phyloP scores from a whole-genome alignment of 805 yeast genomes.

The Zygosaccharomyces siamensis region DNA sequence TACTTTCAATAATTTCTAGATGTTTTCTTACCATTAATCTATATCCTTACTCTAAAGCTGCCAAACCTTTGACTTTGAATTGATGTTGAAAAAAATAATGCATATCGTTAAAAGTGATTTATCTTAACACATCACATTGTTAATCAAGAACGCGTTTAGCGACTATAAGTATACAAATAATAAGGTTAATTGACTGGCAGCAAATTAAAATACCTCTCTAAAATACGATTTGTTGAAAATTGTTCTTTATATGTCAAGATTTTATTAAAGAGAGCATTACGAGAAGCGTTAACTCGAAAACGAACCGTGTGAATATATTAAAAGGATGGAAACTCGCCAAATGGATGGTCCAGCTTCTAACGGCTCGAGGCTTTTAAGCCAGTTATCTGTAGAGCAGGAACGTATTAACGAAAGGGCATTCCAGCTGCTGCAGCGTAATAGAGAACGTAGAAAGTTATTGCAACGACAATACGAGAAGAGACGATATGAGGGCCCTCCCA shows the following conservation, averaged over 20 bases:
- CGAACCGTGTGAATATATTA: not conserved
- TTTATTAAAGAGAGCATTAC: not conserved
- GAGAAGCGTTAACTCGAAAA: conserved; percentile 13
- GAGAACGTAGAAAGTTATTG: conserved; percentile 27
- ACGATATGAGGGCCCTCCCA: conserved; percentile 16
- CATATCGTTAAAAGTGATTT: not conserved
- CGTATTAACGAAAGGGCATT: conserved; percentile 31
- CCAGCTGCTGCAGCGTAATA: conserved; percentile 27
- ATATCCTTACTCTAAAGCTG: not conserved
- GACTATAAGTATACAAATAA: not conserved
- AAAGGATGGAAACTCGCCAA: conserved; percentile 6
- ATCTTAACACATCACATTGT: not conserved
- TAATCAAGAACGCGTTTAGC: not conserved
- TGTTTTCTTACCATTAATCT: not conserved
- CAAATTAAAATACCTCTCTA: not conserved
- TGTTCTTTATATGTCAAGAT: not conserved
- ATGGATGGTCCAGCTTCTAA: conserved; percentile 14
- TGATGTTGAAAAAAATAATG: not conserved
- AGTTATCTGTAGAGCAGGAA: conserved; percentile 21
- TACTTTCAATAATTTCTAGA: not conserved
- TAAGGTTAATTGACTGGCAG: not conserved
- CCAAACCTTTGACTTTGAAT: not conserved
- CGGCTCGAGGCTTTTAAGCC: conserved; percentile 15
- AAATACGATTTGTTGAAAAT: too few relatives aligned
- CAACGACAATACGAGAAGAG: conserved; percentile 15